Base-by-base conservation (phyloP, 192 early-diverging fungal genomes). In the Coemansia erecta region DNA sequence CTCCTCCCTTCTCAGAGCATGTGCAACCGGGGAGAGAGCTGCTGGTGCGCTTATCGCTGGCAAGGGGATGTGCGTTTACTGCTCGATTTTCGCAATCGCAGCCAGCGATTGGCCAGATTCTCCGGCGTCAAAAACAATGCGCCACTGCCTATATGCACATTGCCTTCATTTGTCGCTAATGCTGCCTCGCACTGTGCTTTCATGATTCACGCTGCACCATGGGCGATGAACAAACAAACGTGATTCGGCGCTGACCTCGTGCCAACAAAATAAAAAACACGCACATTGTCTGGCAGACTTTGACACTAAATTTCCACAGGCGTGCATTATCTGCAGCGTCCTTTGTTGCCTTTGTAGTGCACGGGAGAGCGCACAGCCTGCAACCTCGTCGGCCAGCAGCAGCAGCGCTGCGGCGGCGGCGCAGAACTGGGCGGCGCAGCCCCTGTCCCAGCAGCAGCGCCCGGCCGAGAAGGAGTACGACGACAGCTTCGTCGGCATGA, bases 401-500 rank as follows among this genome's bases (percentile, higher is more conserved):
- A 44, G 50, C 45, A 45, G 43, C 31, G 39, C 58, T 46, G 2
- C 73, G 45, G 45, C 64, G 21, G 47, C 52, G 23, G 56, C 53
- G 23, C 57, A 61, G 56, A 42, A 26, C 58, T 58, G 56, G 22
- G 33, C 68, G 11, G 58, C 68, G 40, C 58, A 65, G 63, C 56
- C 63, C 41, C 63, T 65, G 23, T 28, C 49, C 47, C 56, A 66
- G 7, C 28, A 31, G 28, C 28, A 31, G 48, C 47, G 57, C 23
- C 62, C 63, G 18, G 64, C 60, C 28, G 80, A 55, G 63, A 78
- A 72, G 70, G 72, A 56, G 60, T 84, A 82, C 66, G 92, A 95
- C 71, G 77, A 83, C 61, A 89, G 89, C 31, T 94, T 97, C 77
- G 87, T 98, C 7, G 97, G 97, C 28, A 89, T 94, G 86, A 91